Evolutionary conservation across 371 early-diverging fungal genomes (phyloP).

Genomic region (Mucor circinelloides): DNA sequence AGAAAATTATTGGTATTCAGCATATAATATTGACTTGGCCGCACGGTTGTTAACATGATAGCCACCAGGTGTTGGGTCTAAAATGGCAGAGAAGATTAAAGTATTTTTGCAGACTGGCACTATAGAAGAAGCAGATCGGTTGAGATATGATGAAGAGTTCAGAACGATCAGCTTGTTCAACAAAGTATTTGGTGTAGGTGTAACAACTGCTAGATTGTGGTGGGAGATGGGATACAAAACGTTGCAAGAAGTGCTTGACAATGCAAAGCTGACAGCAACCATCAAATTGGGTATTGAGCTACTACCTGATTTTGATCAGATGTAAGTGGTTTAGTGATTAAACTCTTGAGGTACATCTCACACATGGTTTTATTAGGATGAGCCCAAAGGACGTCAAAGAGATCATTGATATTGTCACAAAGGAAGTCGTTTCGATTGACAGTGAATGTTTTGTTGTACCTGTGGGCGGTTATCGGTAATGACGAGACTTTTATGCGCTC

Average conservation of each 20-base stretch:
- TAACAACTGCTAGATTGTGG: constrained; percentile 49
- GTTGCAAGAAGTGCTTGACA: constrained; percentile 40
- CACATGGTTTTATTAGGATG: constrained; percentile 29
- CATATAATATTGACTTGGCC: background rate
- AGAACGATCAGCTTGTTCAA: constrained; percentile 33
- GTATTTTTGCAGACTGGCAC: constrained; percentile 41
- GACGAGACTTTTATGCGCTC: too few relatives aligned
- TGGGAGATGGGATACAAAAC: constrained; percentile 52
- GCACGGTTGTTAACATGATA: background rate
- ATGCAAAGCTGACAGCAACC: constrained; percentile 31
- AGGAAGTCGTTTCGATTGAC: constrained; percentile 31
- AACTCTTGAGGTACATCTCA: background rate
- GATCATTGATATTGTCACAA: constrained; percentile 39
- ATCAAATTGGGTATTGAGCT: constrained; percentile 42
- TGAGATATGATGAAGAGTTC: constrained; percentile 34
- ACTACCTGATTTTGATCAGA: constrained; percentile 44
- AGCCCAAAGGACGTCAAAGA: constrained; percentile 49
- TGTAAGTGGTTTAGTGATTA: constrained; percentile 13
- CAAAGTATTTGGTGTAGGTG: constrained; percentile 55
- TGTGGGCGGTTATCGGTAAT: constrained; percentile 55
- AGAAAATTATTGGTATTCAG: constrained; percentile 42
- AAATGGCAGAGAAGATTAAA: constrained; percentile 41
- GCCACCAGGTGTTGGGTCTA: constrained; percentile 45
- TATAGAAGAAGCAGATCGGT: constrained; percentile 44
- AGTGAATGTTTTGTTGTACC: constrained; percentile 29